Evolutionary conservation across 805 yeast species (phyloP).

Genomic region (Grigorovia transvaalensis): DNA sequence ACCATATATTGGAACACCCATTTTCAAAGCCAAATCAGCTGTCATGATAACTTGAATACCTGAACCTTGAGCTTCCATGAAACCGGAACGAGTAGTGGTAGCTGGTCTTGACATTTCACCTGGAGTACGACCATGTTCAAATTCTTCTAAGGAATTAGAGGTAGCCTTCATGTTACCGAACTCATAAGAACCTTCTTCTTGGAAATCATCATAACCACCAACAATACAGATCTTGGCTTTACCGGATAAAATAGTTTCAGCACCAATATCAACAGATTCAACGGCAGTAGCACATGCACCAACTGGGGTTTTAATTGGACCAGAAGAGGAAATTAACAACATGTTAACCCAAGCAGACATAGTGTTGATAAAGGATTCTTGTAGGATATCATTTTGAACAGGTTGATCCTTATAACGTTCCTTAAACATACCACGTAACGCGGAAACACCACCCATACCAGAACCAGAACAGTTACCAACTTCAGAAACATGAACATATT

Average conservation of each 20-base stretch:
- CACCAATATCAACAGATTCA: constrained; percentile 93
- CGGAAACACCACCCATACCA: constrained; percentile 99
- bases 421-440: constrained; percentile 94
- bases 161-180: constrained; percentile 99
- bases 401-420: constrained; percentile 89
- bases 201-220: constrained; percentile 99
- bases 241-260: constrained; percentile 84
- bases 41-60: constrained; percentile 96
- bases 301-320: constrained; percentile 98
- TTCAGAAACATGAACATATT: constrained; percentile 96
- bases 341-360: constrained; percentile 99
- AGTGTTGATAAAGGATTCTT: constrained; percentile 97
- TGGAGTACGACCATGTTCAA: constrained; percentile 94
- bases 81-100: constrained; percentile 91
- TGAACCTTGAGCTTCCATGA: constrained; percentile 99
- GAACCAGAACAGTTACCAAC: constrained; percentile 99
- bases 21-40: constrained; percentile 84
- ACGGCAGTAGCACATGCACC: constrained; percentile 99
- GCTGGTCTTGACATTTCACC: constrained; percentile 98
- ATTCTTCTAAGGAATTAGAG: constrained; percentile 77
- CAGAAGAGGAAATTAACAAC: constrained; percentile 92
- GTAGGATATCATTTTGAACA: constrained; percentile 93
- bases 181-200: constrained; percentile 96
- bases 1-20: constrained; percentile 99
- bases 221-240: constrained; percentile 94